Evolutionary conservation across 352 stramenopile species (phyloP).

Genomic region (Aphanomyces cochlioides): DNA sequence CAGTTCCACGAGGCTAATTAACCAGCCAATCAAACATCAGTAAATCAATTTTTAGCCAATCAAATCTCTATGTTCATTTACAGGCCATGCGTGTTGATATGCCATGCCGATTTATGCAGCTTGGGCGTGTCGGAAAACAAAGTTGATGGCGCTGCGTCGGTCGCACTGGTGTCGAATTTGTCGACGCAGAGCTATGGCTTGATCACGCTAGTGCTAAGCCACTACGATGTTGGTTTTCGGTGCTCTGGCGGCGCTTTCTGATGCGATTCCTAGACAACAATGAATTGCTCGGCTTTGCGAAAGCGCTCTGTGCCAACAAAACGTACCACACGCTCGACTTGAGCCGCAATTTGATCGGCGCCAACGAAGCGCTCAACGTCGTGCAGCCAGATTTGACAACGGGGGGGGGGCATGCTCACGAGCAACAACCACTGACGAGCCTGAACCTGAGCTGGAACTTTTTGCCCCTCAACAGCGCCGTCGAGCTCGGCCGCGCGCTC

Average conservation of each 20-base stretch:
- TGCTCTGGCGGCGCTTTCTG: neutral
- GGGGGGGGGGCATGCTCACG: constrained; percentile 72
- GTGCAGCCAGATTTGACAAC: constrained; percentile 79
- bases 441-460: constrained; percentile 87
- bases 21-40: too few species aligned
- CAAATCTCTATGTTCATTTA: too few species aligned
- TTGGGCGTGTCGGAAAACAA: constrained; percentile 86
- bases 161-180: constrained; percentile 56
- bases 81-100: too few species aligned
- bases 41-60: too few species aligned
- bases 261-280: constrained; percentile 52
- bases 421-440: constrained; percentile 71
- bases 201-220: constrained; percentile 33
- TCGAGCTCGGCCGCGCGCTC: constrained; percentile 55
- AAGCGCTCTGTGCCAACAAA: constrained; percentile 65
- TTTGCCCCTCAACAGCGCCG: constrained; percentile 59
- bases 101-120: constrained; percentile 62
- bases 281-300: constrained; percentile 68
- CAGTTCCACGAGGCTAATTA: too few species aligned
- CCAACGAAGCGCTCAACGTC: constrained; percentile 81
- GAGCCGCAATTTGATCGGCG: constrained; percentile 80
- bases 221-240: constrained; percentile 18
- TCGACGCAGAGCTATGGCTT: constrained; percentile 52
- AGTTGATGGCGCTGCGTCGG: constrained; percentile 58
- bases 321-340: constrained; percentile 69